These are phyloP conservation scores for Bathelium albidoporum DNA, from an alignment of 495 filamentous ascomycete genomes.

Conservation along the genomic window DNA sequence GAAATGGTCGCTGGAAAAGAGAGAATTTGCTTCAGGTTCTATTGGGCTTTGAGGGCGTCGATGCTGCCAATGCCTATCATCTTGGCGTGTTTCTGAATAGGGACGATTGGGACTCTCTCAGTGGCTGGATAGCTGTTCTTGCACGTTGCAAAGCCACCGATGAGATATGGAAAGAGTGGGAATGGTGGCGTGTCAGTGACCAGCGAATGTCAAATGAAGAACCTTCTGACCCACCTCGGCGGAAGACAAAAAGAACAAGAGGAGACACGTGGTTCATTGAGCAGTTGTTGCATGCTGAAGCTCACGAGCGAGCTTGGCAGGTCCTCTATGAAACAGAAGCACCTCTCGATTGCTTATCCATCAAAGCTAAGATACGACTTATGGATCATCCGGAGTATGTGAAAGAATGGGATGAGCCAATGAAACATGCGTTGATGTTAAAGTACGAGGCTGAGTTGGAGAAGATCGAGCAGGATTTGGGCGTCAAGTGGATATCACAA, in stretches of 20 bases:
- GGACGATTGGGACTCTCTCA: constrained; percentile 17
- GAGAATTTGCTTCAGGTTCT: constrained; percentile 20
- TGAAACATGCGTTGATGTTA: constrained; percentile 10
- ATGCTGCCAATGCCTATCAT: constrained; percentile 17
- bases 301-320: constrained; percentile 16
- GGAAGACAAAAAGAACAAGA: constrained; percentile 10
- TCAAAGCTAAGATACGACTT: constrained; percentile 3
- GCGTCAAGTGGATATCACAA: constrained; percentile 16
- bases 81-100: constrained; percentile 17
- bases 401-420: constrained; percentile 8
- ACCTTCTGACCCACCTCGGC: background rate
- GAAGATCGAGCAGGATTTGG: constrained; percentile 18
- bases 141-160: constrained; percentile 17
- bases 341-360: constrained; percentile 4
- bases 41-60: constrained; percentile 16
- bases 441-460: constrained; percentile 18
- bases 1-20: constrained; percentile 21
- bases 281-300: constrained; percentile 17
- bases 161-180: constrained; percentile 19
- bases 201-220: constrained; percentile 7
- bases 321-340: constrained; percentile 12
- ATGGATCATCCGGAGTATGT: constrained; percentile 17
- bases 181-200: constrained; percentile 13
- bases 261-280: constrained; percentile 24
- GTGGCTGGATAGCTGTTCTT: constrained; percentile 23